A percentile compares a stretch with the other conserved stretches of the same genome.
These are phyloP conservation scores for Cornus florida DNA, from an alignment of 148 eudicot genomes.

Conservation along the genomic window DNA sequence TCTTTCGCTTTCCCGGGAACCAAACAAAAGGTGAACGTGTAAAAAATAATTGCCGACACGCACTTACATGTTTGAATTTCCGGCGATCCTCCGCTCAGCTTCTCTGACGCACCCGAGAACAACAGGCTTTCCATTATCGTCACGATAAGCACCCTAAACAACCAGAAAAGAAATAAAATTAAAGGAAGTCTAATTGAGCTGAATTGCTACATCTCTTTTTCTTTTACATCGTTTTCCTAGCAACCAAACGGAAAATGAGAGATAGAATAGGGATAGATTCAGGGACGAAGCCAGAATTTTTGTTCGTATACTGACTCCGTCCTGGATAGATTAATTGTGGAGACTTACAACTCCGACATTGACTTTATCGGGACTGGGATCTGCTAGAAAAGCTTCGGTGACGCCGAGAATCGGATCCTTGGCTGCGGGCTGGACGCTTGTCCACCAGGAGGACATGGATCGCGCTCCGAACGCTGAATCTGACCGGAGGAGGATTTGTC, in stretches of 20 bases:
- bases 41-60: background rate
- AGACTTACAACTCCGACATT: constrained; percentile 92
- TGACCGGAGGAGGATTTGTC: constrained; percentile 7
- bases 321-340: background rate
- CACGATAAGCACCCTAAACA: constrained; percentile 86
- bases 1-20: background rate
- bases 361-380: constrained; percentile 78
- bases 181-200: background rate
- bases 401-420: constrained; percentile 98
- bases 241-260: background rate
- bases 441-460: constrained; percentile 71
- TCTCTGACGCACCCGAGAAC: constrained; percentile 87
- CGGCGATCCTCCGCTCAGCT: constrained; percentile 90
- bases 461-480: constrained; percentile 37
- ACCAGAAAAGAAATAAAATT: background rate
- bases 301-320: no score
- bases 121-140: constrained; percentile 90
- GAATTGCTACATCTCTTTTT: background rate
- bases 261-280: no score
- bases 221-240: background rate
- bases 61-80: constrained; percentile 79
- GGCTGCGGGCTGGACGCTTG: constrained; percentile 75
- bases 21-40: background rate
- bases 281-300: no score
- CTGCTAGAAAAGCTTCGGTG: constrained; percentile 88